Conservation (phyloP, 768 basidiomycete genomes). For the Butyriboletus loyo region DNA sequence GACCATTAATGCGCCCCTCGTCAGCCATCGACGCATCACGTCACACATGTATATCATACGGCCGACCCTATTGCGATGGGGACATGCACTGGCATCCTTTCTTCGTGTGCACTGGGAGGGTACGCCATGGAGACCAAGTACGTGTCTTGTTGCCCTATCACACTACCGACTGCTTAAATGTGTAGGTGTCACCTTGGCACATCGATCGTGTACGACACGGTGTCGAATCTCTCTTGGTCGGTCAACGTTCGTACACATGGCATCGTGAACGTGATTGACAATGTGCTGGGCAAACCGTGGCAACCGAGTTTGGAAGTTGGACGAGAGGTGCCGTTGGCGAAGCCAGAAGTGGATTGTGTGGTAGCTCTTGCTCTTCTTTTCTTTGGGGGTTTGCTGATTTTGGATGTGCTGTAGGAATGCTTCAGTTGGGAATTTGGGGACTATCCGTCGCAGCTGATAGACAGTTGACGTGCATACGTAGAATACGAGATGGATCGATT, state of each 20-base stretch:
- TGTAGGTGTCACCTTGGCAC: slow-evolving; percentile 80
- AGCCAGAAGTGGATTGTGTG: slow-evolving; percentile 63
- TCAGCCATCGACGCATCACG: slow-evolving; percentile 70
- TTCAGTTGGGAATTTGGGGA: slow-evolving; percentile 70
- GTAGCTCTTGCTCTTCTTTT: slow-evolving; percentile 33
- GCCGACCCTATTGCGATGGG: slow-evolving; percentile 95
- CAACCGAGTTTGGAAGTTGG: slow-evolving; percentile 54
- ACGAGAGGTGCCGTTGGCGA: slow-evolving; percentile 58
- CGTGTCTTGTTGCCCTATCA: slow-evolving; percentile 15
- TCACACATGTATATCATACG: slow-evolving; percentile 91
- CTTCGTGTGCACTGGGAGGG: slow-evolving; percentile 81
- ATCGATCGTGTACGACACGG: slow-evolving; percentile 89
- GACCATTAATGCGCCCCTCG: neutral
- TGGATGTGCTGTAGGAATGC: slow-evolving; percentile 49
- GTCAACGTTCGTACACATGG: slow-evolving; percentile 80
- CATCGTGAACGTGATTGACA: slow-evolving; percentile 77
- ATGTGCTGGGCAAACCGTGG: slow-evolving; percentile 72
- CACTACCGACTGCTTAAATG: neutral
- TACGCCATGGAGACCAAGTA: slow-evolving; percentile 83
- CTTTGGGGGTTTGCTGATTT: neutral
- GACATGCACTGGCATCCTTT: slow-evolving; percentile 76
- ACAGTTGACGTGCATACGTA: neutral
- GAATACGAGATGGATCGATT: too few relatives aligned
- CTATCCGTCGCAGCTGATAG: slow-evolving; percentile 21
- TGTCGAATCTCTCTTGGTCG: slow-evolving; percentile 79